These are phyloP conservation scores for Ophiostoma sp. DNA, from an alignment of 2,329 filamentous ascomycete species.

Conservation along the genomic window DNA sequence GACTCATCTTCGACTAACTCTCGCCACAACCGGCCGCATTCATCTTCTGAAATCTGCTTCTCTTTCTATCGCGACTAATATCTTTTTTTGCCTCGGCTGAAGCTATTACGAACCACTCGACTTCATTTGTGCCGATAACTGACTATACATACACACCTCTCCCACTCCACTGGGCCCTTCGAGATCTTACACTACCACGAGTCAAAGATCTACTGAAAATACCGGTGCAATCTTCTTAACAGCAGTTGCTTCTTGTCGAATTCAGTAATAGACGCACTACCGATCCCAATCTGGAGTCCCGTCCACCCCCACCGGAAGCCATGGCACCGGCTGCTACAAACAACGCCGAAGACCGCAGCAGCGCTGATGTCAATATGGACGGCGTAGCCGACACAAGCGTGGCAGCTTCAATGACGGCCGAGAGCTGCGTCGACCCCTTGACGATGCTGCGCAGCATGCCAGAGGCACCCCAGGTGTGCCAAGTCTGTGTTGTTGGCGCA, in stretches of 20 bases:
- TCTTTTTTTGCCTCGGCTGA: too few relatives aligned
- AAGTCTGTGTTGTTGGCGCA: constrained; percentile 47
- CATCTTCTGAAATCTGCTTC: too few relatives aligned
- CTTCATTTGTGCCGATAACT: too few relatives aligned
- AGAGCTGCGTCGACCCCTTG: constrained; percentile 41
- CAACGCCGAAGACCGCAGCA: constrained; percentile 13
- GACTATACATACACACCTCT: too few relatives aligned
- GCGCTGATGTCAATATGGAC: constrained; percentile 31
- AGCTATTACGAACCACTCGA: too few relatives aligned
- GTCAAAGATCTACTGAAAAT: too few relatives aligned
- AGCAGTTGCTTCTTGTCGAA: too few relatives aligned
- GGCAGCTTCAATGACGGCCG: constrained; percentile 31
- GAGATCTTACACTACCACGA: too few relatives aligned
- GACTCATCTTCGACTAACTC: neutral
- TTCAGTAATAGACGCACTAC: neutral
- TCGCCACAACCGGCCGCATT: too few relatives aligned
- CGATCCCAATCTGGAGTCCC: constrained; percentile 16
- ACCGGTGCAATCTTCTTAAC: too few relatives aligned
- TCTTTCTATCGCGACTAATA: too few relatives aligned
- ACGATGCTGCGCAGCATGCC: constrained; percentile 42
- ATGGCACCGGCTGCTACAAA: constrained; percentile 36
- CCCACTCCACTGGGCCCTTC: too few relatives aligned
- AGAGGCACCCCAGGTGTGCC: constrained; percentile 28
- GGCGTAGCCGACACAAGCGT: constrained; percentile 31
- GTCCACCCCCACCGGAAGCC: constrained; percentile 14